A percentile compares a stretch with the other conserved stretches of the same genome.
phyloP scores from a whole-genome alignment of 345 rosid species.

The Dimocarpus longan region DNA sequence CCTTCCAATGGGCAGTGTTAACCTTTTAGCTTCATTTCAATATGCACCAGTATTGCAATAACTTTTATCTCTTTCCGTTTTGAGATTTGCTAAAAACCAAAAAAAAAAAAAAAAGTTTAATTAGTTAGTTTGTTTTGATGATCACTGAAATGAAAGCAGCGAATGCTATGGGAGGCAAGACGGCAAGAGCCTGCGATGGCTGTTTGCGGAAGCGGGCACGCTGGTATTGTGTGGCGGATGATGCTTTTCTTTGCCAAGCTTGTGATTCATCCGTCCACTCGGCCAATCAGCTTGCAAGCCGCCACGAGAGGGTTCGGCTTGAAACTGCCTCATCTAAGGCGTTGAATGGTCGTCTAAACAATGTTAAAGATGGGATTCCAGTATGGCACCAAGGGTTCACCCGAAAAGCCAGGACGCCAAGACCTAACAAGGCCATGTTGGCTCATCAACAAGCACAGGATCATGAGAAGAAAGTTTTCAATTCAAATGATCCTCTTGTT shows the following conservation, averaged over 20 bases:
- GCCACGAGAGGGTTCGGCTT: constrained; percentile 62
- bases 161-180: constrained; percentile 40
- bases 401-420: constrained; percentile 55
- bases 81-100: no score
- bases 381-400: constrained; percentile 62
- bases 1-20: not conserved
- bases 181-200: constrained; percentile 53
- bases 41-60: no score
- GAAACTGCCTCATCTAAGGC: constrained; percentile 33
- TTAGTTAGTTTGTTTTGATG: not conserved
- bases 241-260: constrained; percentile 70
- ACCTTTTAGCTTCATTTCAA: not conserved
- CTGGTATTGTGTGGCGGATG: constrained; percentile 66
- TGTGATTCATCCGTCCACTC: constrained; percentile 72
- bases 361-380: constrained; percentile 15
- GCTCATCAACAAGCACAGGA: constrained; percentile 2
- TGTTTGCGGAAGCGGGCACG: constrained; percentile 54
- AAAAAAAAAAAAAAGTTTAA: no score
- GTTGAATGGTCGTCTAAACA: not conserved
- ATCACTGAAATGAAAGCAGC: constrained; percentile 24
- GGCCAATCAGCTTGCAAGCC: constrained; percentile 58
- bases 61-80: no score
- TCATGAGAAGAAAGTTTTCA: constrained; percentile 9
- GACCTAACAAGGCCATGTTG: constrained; percentile 28
- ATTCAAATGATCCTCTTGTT: constrained; percentile 40